Evolutionary conservation across 768 basidiomycete species (phyloP).

Genomic region (Pseudohyphozyma bogoriensis): DNA sequence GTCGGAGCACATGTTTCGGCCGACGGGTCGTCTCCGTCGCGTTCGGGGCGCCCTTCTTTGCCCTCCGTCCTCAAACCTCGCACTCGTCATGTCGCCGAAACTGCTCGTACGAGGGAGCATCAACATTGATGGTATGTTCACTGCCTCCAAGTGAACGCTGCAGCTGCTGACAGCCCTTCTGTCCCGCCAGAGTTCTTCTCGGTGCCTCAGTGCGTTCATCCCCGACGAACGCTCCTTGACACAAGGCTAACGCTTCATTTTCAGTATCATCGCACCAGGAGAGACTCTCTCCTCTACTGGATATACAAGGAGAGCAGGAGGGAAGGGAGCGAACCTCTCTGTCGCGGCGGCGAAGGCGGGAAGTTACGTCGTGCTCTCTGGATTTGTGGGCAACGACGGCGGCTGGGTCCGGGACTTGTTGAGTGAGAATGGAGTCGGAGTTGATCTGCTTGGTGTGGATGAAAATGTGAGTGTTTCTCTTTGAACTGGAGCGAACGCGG

Average conservation of each 20-base stretch:
- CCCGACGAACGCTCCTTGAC: not conserved
- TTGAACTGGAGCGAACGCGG: not conserved
- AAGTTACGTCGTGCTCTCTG: constrained; percentile 36
- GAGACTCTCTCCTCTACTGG: constrained; percentile 41
- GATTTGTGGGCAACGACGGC: constrained; percentile 37
- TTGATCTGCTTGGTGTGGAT: not conserved
- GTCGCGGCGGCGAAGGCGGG: constrained; percentile 37
- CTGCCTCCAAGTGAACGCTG: not conserved
- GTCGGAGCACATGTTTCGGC: too few species aligned
- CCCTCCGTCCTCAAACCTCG: too few species aligned
- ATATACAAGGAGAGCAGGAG: constrained; percentile 38
- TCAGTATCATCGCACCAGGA: constrained; percentile 36
- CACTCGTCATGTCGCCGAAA: too few species aligned
- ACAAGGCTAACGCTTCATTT: not conserved
- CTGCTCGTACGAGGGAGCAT: constrained; percentile 35
- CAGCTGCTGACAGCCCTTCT: not conserved
- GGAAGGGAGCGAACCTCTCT: constrained; percentile 45
- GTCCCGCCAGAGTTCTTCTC: constrained; percentile 16
- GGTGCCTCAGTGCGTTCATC: constrained; percentile 11
- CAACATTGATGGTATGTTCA: constrained; percentile 30
- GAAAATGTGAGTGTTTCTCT: not conserved
- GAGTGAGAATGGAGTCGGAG: not conserved
- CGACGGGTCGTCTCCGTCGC: too few species aligned
- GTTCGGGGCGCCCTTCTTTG: too few species aligned
- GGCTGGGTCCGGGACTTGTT: constrained; percentile 18